Evolutionary conservation across 345 rosid genomes (phyloP).

Genomic region (Sonneratia alba): DNA sequence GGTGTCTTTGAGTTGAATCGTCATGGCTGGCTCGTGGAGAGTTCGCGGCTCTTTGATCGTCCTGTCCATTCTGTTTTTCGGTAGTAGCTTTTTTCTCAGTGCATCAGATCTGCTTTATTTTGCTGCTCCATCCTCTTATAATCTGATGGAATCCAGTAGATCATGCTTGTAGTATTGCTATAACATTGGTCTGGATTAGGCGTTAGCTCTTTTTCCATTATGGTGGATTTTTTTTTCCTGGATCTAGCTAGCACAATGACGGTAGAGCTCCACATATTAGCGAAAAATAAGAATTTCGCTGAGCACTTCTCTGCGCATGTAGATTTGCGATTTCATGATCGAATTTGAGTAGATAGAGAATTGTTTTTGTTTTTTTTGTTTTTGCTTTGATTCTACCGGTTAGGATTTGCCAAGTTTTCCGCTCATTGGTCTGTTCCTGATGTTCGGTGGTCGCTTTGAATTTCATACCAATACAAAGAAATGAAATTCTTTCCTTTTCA

Average conservation of each 20-base stretch:
- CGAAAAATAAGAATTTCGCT: background rate
- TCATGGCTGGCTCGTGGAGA: slow-evolving; percentile 52
- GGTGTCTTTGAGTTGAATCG: background rate
- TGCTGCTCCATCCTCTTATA: background rate
- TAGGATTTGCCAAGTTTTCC: background rate
- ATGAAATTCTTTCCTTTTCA: background rate
- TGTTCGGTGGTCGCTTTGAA: too few species aligned
- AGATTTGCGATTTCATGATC: background rate
- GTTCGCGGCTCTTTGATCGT: slow-evolving; percentile 41
- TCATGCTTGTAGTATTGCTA: background rate
- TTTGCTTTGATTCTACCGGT: background rate
- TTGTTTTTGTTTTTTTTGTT: too few species aligned
- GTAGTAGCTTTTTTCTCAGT: slow-evolving; percentile 19
- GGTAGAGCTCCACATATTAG: background rate
- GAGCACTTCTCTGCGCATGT: background rate
- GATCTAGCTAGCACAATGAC: background rate
- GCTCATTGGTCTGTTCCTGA: background rate
- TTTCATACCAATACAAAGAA: too few species aligned
- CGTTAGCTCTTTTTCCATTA: slow-evolving; percentile 46
- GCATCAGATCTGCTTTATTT: slow-evolving; percentile 8
- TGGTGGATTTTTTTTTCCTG: background rate
- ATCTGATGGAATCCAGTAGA: background rate
- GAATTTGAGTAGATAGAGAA: background rate
- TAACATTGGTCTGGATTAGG: slow-evolving; percentile 1
- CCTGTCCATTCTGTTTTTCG: slow-evolving; percentile 40